Base-by-base conservation (phyloP, 148 eudicot genomes). In the Vaccinium vitisidaea region DNA sequence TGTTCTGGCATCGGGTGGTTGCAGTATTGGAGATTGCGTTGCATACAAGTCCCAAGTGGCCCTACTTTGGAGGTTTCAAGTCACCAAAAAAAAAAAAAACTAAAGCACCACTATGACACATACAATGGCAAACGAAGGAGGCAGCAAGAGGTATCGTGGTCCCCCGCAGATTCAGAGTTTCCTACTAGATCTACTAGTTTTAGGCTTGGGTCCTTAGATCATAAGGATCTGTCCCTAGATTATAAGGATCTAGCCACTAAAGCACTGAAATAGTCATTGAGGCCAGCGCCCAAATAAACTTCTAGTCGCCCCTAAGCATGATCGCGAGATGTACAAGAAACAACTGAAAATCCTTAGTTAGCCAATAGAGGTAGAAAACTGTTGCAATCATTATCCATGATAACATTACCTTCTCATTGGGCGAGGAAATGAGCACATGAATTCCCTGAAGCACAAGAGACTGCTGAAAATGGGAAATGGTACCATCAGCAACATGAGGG, bases 391-490 rank as follows among this genome's bases (percentile, higher is more conserved):
- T 39, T 32, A 73, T 36, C 70, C n/a, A 79, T 12, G 9, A 53
- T 21, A 77, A 0, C 16, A 18, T 21, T 88, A 93, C 98, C 98
- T 94, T 92, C 86, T 95, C 94, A 86, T 52, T 86, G 65, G 91
- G 82, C 11, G 98, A 92, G 75, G 76, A 86, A 83, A 96, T 84
- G 58, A 91, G 88, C 79, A 96, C 93, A 82, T 94, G 86, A 54
- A 96, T 89, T 59, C 98, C 98, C 78, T 85, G 88, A 36, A 96
- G 88, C 65, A 93, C 82, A 79, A 67, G 79, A 14, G 95, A 90
- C 21, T 84, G 87, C 78, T 82, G 67, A 9, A 86, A 86, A 50
- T 81, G 25, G 30, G 93, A 85, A 77, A 82, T 84, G 61, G 89
- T 87, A n/a, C 87, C 87, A 79, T 93, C 93, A 86, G 93, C 85